These are phyloP conservation scores for Aspergillus melleus DNA, from an alignment of 2,329 filamentous ascomycete species.

Conservation along the genomic window DNA sequence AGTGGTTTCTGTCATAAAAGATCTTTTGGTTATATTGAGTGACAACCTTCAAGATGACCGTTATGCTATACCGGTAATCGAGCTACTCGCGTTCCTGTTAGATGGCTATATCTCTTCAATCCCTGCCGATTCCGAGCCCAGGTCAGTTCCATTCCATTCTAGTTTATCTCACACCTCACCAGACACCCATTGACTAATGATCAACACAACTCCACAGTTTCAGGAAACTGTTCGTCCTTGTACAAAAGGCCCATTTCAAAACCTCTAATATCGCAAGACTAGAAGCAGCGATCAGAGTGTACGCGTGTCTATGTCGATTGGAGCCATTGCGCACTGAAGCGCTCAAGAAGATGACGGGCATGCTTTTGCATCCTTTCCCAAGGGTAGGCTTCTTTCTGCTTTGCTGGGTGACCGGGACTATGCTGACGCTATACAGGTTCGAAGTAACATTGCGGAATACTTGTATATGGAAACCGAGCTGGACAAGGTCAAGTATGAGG, in stretches of 20 bases:
- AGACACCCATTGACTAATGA: background rate
- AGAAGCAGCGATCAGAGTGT: conserved; percentile 76
- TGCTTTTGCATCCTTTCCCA: conserved; percentile 82
- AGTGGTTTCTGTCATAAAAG: conserved; percentile 49
- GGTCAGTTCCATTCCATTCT: conserved; percentile 20
- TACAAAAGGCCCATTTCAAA: conserved; percentile 80
- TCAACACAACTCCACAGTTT: conserved; percentile 37
- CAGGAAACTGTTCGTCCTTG: conserved; percentile 65
- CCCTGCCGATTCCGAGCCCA: conserved; percentile 49
- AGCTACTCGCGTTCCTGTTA: conserved; percentile 75
- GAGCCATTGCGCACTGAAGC: conserved; percentile 56
- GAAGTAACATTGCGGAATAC: conserved; percentile 36
- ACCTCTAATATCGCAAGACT: conserved; percentile 79
- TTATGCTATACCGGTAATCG: conserved; percentile 71
- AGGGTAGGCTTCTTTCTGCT: conserved; percentile 48
- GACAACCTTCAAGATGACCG: conserved; percentile 62
- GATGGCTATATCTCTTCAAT: conserved; percentile 51
- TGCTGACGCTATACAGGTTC: conserved; percentile 30
- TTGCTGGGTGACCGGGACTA: no score
- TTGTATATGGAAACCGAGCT: conserved; percentile 36
- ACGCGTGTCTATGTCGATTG: conserved; percentile 66
- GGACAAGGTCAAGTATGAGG: conserved; percentile 31
- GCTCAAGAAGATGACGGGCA: conserved; percentile 66
- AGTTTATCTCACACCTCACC: conserved; percentile 2
- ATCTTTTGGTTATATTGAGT: conserved; percentile 57